Evolutionary conservation across 805 yeast genomes (phyloP).

Genomic region (Candida parachauliodes): DNA sequence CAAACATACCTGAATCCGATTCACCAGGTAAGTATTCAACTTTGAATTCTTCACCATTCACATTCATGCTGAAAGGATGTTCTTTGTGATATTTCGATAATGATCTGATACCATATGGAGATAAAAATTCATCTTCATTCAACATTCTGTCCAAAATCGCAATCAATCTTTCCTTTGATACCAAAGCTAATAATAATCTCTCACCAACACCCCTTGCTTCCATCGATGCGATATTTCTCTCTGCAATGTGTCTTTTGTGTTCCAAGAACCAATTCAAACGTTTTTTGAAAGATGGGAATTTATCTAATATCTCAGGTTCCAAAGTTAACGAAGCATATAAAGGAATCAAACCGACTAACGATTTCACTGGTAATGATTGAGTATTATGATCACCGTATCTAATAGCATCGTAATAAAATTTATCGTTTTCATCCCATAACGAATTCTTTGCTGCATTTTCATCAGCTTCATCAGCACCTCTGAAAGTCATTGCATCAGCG

Average conservation of each 20-base stretch:
- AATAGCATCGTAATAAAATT: conserved; percentile 88
- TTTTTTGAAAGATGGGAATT: conserved; percentile 78
- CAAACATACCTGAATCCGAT: conserved; percentile 89
- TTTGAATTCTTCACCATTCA: conserved; percentile 65
- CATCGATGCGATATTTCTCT: conserved; percentile 85
- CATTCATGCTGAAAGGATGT: conserved; percentile 81
- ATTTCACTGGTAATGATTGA: conserved; percentile 76
- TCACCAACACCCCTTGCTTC: conserved; percentile 77
- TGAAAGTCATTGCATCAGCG: conserved; percentile 89
- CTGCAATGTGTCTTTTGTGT: conserved; percentile 64
- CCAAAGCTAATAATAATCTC: conserved; percentile 73
- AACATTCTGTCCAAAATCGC: conserved; percentile 77
- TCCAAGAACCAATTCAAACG: conserved; percentile 81
- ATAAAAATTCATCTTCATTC: conserved; percentile 81
- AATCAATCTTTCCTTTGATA: conserved; percentile 71
- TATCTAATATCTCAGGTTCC: conserved; percentile 75
- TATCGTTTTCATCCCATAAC: conserved; percentile 86
- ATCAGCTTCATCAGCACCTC: conserved; percentile 38
- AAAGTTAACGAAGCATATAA: conserved; percentile 83
- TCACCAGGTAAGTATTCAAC: conserved; percentile 84
- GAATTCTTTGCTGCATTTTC: conserved; percentile 51
- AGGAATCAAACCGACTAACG: conserved; percentile 89
- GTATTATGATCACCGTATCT: conserved; percentile 68
- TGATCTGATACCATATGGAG: conserved; percentile 84
- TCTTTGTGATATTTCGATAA: conserved; percentile 81